These are phyloP conservation scores for Olyra latifolia DNA, from an alignment of 176 grass and related monocot genomes.

Conservation along the genomic window DNA sequence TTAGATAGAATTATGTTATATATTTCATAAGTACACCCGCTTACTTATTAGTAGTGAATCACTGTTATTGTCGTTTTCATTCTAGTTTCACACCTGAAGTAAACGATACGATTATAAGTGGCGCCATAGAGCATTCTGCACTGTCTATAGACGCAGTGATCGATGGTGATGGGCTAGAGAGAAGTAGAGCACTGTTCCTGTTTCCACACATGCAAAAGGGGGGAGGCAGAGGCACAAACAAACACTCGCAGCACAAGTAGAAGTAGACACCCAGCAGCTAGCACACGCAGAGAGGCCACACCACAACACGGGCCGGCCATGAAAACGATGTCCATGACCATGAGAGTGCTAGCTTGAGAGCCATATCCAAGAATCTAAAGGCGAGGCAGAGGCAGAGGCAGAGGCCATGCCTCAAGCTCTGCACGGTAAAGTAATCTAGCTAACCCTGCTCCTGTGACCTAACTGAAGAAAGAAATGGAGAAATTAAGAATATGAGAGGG, in stretches of 20 bases:
- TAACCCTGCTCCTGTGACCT: constrained; percentile 23
- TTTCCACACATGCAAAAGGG: constrained; percentile 23
- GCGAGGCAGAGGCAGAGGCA: background rate
- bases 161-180: constrained; percentile 5
- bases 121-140: constrained; percentile 5
- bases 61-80: no score
- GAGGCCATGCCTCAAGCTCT: background rate
- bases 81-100: no score
- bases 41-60: no score
- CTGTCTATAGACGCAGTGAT: constrained; percentile 10
- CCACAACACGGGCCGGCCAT: background rate
- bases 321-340: constrained; percentile 24
- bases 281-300: background rate
- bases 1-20: no score
- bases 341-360: background rate
- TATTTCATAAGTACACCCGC: no score
- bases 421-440: constrained; percentile 5
- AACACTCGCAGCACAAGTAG: background rate
- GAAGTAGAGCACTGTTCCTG: constrained; percentile 15
- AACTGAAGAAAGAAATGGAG: constrained; percentile 26
- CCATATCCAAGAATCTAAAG: background rate
- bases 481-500: constrained; percentile 21
- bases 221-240: background rate
- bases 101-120: no score
- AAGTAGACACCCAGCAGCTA: background rate